These are phyloP conservation scores for Geotrichum histeridarum DNA, from an alignment of 1,139 yeast species.

Conservation along the genomic window DNA sequence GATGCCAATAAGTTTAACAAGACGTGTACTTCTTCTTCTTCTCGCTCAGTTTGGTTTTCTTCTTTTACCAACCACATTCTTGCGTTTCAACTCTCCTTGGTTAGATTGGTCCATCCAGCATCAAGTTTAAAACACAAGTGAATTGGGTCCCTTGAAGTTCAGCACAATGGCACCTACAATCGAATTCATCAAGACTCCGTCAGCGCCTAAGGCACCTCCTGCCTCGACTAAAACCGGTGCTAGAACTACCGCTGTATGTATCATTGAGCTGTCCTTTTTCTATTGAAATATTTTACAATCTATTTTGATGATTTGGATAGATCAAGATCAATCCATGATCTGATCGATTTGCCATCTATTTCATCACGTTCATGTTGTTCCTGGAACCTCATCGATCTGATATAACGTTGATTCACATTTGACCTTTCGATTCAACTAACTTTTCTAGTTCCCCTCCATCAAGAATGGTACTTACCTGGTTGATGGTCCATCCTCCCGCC, in stretches of 20 bases:
- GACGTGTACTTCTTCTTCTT: too few relatives aligned
- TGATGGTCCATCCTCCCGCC: constrained; percentile 82
- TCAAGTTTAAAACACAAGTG: too few relatives aligned
- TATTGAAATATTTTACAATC: too few relatives aligned
- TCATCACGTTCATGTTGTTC: too few relatives aligned
- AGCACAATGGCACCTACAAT: constrained; percentile 22
- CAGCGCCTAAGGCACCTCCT: constrained; percentile 49
- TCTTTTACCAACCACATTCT: background rate
- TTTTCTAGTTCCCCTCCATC: constrained; percentile 53
- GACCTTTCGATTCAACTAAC: too few relatives aligned
- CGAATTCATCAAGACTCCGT: constrained; percentile 57
- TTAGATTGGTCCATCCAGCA: background rate
- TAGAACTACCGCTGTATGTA: constrained; percentile 49
- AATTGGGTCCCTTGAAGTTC: background rate
- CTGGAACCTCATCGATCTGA: too few relatives aligned
- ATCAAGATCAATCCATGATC: too few relatives aligned
- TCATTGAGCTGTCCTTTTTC: background rate
- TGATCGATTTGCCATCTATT: too few relatives aligned
- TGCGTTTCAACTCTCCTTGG: background rate
- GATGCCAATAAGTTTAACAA: too few relatives aligned
- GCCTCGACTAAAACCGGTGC: constrained; percentile 52
- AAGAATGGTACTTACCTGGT: constrained; percentile 86
- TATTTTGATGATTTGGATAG: too few relatives aligned
- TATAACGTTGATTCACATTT: too few relatives aligned
- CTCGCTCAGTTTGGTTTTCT: background rate